phyloP scores from a whole-genome alignment of 2,329 filamentous ascomycete species.

The Aspergillus sp. region DNA sequence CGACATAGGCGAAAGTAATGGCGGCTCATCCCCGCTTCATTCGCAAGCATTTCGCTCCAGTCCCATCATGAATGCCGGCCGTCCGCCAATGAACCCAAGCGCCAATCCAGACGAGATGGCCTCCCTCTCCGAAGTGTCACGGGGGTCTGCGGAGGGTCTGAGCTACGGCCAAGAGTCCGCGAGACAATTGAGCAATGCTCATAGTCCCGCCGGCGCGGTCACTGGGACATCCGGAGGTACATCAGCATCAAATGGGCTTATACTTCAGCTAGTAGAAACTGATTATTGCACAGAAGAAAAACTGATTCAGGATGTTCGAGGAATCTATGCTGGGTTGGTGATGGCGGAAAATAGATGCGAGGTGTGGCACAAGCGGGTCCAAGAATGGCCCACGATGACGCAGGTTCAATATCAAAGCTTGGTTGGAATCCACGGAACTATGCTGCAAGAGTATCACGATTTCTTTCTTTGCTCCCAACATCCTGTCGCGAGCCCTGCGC shows the following conservation, averaged over 20 bases:
- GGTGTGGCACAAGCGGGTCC: conserved; percentile 69
- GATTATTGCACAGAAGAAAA: conserved; percentile 77
- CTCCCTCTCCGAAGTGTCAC: conserved; percentile 14
- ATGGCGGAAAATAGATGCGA: conserved; percentile 89
- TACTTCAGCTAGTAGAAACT: conserved; percentile 64
- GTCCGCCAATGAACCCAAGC: conserved; percentile 6
- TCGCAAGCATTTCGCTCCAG: conserved; percentile 14
- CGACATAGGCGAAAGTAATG: conserved; percentile 5
- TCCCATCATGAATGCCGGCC: conserved; percentile 14
- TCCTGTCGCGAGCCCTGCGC: conserved; percentile 68
- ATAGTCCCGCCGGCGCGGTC: conserved; percentile 19
- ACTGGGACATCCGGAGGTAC: conserved; percentile 28
- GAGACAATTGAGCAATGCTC: conserved; percentile 19
- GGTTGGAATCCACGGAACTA: conserved; percentile 76
- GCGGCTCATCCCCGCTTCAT: conserved; percentile 11
- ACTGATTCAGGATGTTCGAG: conserved; percentile 70
- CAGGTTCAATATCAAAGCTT: conserved; percentile 83
- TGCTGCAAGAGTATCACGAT: conserved; percentile 81
- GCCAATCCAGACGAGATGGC: conserved; percentile 12
- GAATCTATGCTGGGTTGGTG: conserved; percentile 71
- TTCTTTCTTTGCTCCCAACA: conserved; percentile 88
- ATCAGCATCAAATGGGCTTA: conserved; percentile 36
- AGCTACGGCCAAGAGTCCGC: conserved; percentile 22
- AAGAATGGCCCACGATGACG: conserved; percentile 54
- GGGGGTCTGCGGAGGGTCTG: conserved; percentile 14